These are phyloP conservation scores for Phytophthora quininea DNA, from an alignment of 352 stramenopile species.

Conservation along the genomic window DNA sequence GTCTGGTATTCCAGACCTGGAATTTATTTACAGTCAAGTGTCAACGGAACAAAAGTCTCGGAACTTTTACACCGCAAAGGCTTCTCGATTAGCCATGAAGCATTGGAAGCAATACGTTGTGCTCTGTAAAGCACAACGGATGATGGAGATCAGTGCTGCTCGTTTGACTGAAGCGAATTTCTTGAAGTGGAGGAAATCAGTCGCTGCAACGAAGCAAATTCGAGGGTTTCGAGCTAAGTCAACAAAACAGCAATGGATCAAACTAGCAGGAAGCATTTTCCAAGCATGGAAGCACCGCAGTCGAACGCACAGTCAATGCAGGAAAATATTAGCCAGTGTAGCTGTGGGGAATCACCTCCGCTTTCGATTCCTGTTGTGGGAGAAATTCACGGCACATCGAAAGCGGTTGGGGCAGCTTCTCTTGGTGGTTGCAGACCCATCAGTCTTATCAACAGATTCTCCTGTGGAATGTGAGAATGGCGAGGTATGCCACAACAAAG, in stretches of 20 bases:
- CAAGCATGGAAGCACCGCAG: slow-evolving; percentile 41
- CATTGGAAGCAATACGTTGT: slow-evolving; percentile 54
- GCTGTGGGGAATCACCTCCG: slow-evolving; percentile 41
- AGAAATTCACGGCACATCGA: slow-evolving; percentile 37
- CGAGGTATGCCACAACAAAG: no score
- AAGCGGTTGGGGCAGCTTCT: slow-evolving; percentile 37
- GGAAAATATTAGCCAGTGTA: slow-evolving; percentile 43
- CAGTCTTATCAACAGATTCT: not conserved
- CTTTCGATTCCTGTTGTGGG: slow-evolving; percentile 65
- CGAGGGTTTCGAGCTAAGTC: slow-evolving; percentile 28
- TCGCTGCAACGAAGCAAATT: slow-evolving; percentile 25
- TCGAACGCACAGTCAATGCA: slow-evolving; percentile 31
- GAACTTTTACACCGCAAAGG: slow-evolving; percentile 13
- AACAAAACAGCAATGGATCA: slow-evolving; percentile 7
- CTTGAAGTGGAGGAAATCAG: slow-evolving; percentile 49
- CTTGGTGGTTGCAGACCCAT: slow-evolving; percentile 16
- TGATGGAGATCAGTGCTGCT: slow-evolving; percentile 43
- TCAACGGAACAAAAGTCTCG: slow-evolving; percentile 21
- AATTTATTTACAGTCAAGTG: slow-evolving; percentile 13
- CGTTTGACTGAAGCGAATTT: slow-evolving; percentile 38
- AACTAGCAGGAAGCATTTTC: slow-evolving; percentile 27
- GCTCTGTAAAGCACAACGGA: slow-evolving; percentile 53
- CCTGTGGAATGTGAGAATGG: no score
- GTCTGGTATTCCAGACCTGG: slow-evolving; percentile 43
- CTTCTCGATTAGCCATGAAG: slow-evolving; percentile 10